These are phyloP conservation scores for Eucalyptus tenuipes DNA, from an alignment of 345 rosid genomes.

Conservation along the genomic window DNA sequence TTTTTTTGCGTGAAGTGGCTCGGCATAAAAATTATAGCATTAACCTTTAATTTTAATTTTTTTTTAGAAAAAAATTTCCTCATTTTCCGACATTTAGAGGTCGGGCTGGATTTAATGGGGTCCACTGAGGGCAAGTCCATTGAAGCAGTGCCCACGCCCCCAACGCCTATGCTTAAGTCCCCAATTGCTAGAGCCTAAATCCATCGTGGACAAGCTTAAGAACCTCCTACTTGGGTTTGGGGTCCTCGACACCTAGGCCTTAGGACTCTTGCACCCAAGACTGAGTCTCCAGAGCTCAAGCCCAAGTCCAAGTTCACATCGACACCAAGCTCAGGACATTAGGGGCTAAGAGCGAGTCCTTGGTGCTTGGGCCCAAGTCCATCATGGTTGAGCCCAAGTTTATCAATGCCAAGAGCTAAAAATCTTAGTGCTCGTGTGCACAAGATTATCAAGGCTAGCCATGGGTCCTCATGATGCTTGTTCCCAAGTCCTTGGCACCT, in stretches of 20 bases:
- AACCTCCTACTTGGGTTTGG: accelerated
- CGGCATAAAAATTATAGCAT: neutral
- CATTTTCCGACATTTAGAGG: neutral
- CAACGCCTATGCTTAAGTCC: neutral
- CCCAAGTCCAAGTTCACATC: neutral
- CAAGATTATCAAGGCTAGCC: too few relatives aligned
- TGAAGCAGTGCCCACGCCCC: neutral
- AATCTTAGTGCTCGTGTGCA: accelerated
- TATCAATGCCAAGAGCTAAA: too few relatives aligned
- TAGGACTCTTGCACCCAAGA: accelerated
- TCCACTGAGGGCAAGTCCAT: neutral
- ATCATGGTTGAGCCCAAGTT: too few relatives aligned
- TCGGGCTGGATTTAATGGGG: accelerated
- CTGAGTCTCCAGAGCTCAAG: neutral
- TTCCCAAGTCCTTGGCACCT: too few relatives aligned
- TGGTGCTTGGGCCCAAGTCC: accelerated
- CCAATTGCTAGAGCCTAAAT: accelerated
- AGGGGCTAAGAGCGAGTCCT: neutral
- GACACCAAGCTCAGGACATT: neutral
- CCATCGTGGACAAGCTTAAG: accelerated
- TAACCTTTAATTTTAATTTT: too few relatives aligned
- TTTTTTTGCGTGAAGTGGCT: neutral
- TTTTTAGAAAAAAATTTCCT: too few relatives aligned
- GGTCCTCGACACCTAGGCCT: neutral
- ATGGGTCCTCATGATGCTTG: too few relatives aligned